A percentile compares a stretch with the other conserved stretches of the same genome.
These are phyloP conservation scores for Talaromyces sp. DNA, from an alignment of 2,329 filamentous ascomycete genomes.

Conservation along the genomic window DNA sequence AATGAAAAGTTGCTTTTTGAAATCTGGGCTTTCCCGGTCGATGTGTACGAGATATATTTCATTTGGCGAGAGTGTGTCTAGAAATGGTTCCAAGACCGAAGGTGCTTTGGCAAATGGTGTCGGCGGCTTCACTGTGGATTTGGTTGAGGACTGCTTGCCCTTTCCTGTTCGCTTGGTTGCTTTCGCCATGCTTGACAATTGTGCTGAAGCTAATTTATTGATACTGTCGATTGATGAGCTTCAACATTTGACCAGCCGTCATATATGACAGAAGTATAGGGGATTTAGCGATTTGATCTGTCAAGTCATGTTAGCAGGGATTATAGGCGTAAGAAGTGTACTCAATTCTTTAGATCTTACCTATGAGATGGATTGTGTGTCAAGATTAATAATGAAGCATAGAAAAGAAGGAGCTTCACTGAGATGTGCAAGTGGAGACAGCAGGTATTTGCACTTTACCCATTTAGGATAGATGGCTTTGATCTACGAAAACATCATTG, in stretches of 20 bases:
- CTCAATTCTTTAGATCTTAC: neutral
- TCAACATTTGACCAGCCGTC: neutral
- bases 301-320: neutral
- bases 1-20: slow-evolving; percentile 81
- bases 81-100: slow-evolving; percentile 62
- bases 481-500: slow-evolving; percentile 13
- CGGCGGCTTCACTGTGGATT: slow-evolving; percentile 42
- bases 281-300: neutral
- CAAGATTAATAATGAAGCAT: neutral
- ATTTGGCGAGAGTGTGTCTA: slow-evolving; percentile 62
- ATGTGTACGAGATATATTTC: slow-evolving; percentile 84
- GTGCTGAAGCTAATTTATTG: neutral
- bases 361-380: neutral
- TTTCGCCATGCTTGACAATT: slow-evolving; percentile 34
- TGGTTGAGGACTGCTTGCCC: slow-evolving; percentile 29
- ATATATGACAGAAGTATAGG: too few species aligned
- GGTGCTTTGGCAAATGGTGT: slow-evolving; percentile 69
- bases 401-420: neutral
- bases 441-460: slow-evolving; percentile 3
- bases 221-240: neutral
- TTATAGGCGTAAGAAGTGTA: neutral
- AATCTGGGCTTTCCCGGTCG: slow-evolving; percentile 65
- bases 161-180: slow-evolving; percentile 33
- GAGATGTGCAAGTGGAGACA: neutral
- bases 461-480: neutral